phyloP scores from a whole-genome alignment of 2,329 filamentous ascomycete genomes.

The Alternaria burnsii region DNA sequence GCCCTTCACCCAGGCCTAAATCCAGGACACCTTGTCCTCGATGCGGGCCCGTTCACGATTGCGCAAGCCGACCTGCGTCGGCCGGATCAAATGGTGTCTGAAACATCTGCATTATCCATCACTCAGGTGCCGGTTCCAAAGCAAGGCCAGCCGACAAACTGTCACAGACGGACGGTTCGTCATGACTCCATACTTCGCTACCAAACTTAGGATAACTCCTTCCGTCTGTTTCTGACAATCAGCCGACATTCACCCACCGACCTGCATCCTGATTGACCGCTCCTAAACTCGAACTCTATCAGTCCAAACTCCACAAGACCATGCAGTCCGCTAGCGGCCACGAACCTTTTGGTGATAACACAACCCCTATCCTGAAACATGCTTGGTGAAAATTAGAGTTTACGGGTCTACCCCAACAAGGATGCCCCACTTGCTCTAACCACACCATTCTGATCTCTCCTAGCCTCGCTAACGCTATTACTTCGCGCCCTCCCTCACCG shows the following conservation, averaged over 20 bases:
- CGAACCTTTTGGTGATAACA: constrained; percentile 5
- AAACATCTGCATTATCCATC: constrained; percentile 6
- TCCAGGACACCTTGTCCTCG: constrained; percentile 5
- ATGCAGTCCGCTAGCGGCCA: constrained; percentile 8
- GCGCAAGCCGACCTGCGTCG: constrained; percentile 29
- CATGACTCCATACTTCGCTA: constrained; percentile 2
- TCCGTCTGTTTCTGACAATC: not conserved
- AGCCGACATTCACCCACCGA: constrained; percentile 8
- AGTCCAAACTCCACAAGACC: not conserved
- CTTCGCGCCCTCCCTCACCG: constrained; percentile 16
- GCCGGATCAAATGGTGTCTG: constrained; percentile 13
- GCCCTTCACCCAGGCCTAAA: constrained; percentile 3
- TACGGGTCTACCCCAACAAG: constrained; percentile 24
- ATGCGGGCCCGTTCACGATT: constrained; percentile 30
- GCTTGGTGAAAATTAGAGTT: constrained; percentile 31
- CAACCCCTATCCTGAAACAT: constrained; percentile 32
- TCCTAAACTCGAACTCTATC: constrained; percentile 8
- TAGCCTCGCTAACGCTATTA: constrained; percentile 12
- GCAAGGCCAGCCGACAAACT: constrained; percentile 11
- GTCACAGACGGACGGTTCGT: constrained; percentile 11
- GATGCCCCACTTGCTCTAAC: constrained; percentile 11
- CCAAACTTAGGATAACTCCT: constrained; percentile 1
- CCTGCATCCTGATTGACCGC: not conserved
- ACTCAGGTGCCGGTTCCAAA: constrained; percentile 11
- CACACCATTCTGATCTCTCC: constrained; percentile 10